Evolutionary conservation across 2,329 filamentous ascomycete genomes (phyloP).

Genomic region (Botrytis hyacinthi): DNA sequence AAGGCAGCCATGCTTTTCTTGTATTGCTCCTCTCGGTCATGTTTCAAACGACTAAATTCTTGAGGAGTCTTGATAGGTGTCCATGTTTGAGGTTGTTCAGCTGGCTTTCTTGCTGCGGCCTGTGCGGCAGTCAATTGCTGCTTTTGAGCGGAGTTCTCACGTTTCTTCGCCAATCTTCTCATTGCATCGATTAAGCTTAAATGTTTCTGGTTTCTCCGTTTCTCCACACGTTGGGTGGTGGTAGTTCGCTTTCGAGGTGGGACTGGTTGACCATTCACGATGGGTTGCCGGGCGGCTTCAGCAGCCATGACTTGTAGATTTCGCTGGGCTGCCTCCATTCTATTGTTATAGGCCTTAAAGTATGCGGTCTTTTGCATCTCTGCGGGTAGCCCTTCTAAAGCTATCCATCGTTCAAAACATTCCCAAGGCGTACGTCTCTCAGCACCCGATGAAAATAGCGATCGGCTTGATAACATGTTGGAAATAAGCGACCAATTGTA

Average conservation of each 20-base stretch:
- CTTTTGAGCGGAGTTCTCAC: slow-evolving; percentile 81
- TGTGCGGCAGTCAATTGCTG: slow-evolving; percentile 77
- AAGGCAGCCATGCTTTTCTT: slow-evolving; percentile 57
- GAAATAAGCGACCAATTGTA: slow-evolving; percentile 98
- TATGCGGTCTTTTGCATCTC: slow-evolving; percentile 97
- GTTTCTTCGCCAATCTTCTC: slow-evolving; percentile 92
- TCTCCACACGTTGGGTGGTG: slow-evolving; percentile 79
- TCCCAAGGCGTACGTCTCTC: slow-evolving; percentile 96
- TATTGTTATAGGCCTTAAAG: slow-evolving; percentile 69
- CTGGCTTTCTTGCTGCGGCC: slow-evolving; percentile 77
- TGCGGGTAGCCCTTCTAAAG: slow-evolving; percentile 81
- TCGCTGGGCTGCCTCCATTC: slow-evolving; percentile 60
- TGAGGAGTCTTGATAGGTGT: slow-evolving; percentile 63
- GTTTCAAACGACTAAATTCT: slow-evolving; percentile 86
- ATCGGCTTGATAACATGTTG: slow-evolving; percentile 70
- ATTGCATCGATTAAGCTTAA: slow-evolving; percentile 89
- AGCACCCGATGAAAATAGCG: slow-evolving; percentile 76
- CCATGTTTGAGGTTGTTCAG: slow-evolving; percentile 57
- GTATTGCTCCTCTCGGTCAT: slow-evolving; percentile 75
- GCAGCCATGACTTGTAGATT: slow-evolving; percentile 43
- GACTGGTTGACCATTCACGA: slow-evolving; percentile 47
- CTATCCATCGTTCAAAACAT: slow-evolving; percentile 96
- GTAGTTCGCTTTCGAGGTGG: slow-evolving; percentile 66
- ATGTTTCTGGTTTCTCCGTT: slow-evolving; percentile 81
- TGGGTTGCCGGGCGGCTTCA: slow-evolving; percentile 35